Conservation (phyloP, 768 basidiomycete species). For the Pulveroboletus frians region DNA sequence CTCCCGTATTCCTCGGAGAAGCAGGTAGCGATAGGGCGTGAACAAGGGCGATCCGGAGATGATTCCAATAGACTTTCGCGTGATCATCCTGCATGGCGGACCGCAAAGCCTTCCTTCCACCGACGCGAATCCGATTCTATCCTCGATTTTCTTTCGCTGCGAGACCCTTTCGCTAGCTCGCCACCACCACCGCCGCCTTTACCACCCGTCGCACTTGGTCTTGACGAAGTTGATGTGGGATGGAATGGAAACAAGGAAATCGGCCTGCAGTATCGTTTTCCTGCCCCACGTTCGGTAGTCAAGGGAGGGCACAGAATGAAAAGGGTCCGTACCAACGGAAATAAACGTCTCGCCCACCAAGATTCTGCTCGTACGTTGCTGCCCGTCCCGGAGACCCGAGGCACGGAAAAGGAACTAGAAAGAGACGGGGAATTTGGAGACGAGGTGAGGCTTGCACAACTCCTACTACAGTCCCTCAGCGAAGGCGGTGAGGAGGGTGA, state of each 20-base stretch:
- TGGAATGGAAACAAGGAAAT: conserved; percentile 24
- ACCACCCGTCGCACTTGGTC: conserved; percentile 24
- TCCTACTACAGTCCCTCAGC: conserved; percentile 27
- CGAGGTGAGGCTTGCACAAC: conserved; percentile 26
- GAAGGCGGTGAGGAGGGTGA: conserved; percentile 7
- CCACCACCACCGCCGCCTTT: conserved; percentile 31
- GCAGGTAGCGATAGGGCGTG: neutral
- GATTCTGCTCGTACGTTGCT: conserved; percentile 24
- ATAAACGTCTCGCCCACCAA: conserved; percentile 22
- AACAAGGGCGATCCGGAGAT: neutral
- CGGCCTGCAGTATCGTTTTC: conserved; percentile 28
- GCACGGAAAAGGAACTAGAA: conserved; percentile 14
- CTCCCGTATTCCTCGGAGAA: conserved; percentile 8
- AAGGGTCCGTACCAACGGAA: conserved; percentile 12
- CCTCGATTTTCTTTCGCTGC: conserved; percentile 31
- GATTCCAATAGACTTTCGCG: neutral
- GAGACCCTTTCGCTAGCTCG: conserved; percentile 31
- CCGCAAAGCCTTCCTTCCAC: conserved; percentile 18
- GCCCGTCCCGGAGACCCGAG: conserved; percentile 18
- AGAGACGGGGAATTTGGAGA: conserved; percentile 24
- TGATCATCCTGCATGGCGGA: conserved; percentile 3
- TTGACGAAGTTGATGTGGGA: conserved; percentile 26
- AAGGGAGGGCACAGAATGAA: conserved; percentile 23
- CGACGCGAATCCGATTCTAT: conserved; percentile 24
- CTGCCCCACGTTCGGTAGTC: conserved; percentile 28